These are phyloP conservation scores for Apiospora malaysiana DNA, from an alignment of 2,329 filamentous ascomycete genomes.

Conservation along the genomic window DNA sequence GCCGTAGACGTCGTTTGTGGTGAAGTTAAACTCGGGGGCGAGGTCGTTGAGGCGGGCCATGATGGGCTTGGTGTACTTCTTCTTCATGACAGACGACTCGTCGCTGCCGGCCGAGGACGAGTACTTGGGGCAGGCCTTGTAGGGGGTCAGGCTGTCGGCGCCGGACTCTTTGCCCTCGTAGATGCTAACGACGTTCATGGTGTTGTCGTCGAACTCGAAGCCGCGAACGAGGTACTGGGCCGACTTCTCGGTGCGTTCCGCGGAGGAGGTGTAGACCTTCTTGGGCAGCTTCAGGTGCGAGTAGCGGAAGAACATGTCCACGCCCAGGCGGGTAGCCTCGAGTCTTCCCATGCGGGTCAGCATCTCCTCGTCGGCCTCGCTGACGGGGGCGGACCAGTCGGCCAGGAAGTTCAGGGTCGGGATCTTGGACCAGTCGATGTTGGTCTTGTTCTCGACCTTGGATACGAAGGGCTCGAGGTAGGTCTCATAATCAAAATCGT, in stretches of 20 bases:
- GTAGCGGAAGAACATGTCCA: constrained; percentile 64
- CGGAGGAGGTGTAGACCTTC: constrained; percentile 67
- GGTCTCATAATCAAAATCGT: constrained; percentile 63
- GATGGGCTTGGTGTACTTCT: constrained; percentile 66
- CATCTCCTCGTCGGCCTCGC: constrained; percentile 62
- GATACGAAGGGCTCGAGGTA: constrained; percentile 62
- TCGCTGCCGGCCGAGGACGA: constrained; percentile 61
- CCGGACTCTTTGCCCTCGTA: constrained; percentile 62
- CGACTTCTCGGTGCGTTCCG: constrained; percentile 64
- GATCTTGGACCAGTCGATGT: constrained; percentile 61
- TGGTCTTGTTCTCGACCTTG: constrained; percentile 64
- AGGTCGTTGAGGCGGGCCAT: constrained; percentile 59
- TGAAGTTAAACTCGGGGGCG: constrained; percentile 67
- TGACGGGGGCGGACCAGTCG: constrained; percentile 62
- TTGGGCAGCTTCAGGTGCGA: constrained; percentile 57
- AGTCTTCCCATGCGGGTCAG: constrained; percentile 66
- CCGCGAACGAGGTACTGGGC: constrained; percentile 64
- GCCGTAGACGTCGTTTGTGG: constrained; percentile 64
- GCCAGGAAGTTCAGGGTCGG: constrained; percentile 61
- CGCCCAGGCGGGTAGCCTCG: constrained; percentile 64
- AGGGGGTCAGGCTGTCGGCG: constrained; percentile 66
- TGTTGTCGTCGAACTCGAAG: constrained; percentile 56
- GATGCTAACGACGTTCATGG: constrained; percentile 60
- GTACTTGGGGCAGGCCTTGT: constrained; percentile 69
- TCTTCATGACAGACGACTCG: constrained; percentile 55